A percentile compares a stretch with the other conserved stretches of the same genome.
phyloP scores from a whole-genome alignment of 208 protist species.

The Leishmania tarentolae region DNA sequence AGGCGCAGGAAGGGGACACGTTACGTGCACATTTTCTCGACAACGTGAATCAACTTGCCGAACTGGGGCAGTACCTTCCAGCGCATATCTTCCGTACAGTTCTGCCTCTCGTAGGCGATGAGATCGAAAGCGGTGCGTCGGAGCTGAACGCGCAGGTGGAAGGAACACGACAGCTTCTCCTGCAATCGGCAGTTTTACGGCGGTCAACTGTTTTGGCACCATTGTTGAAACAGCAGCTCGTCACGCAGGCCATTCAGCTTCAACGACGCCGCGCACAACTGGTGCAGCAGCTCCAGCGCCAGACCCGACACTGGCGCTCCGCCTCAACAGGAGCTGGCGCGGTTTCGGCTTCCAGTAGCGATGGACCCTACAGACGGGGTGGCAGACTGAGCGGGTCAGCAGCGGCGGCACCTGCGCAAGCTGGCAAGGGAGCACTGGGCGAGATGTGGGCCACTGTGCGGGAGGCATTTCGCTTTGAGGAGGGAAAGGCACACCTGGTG shows the following conservation, averaged over 20 bases:
- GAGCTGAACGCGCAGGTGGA: constrained; percentile 30
- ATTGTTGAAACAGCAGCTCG: constrained; percentile 30
- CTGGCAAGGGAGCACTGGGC: constrained; percentile 9
- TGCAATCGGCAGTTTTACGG: constrained; percentile 25
- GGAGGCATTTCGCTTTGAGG: constrained; percentile 26
- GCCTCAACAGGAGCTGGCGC: not conserved
- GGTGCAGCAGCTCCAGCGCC: constrained; percentile 40
- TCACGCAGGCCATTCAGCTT: constrained; percentile 30
- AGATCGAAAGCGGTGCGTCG: constrained; percentile 13
- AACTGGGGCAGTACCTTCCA: constrained; percentile 10
- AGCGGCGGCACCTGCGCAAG: not conserved
- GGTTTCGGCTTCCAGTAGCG: not conserved
- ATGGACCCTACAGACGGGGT: not conserved
- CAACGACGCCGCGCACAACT: constrained; percentile 41
- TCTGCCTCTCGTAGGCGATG: constrained; percentile 25
- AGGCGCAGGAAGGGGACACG: not conserved
- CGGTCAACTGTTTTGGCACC: constrained; percentile 25
- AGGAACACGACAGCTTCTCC: constrained; percentile 26
- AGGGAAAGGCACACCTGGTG: constrained; percentile 19
- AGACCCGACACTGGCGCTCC: constrained; percentile 16
- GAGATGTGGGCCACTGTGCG: constrained; percentile 20
- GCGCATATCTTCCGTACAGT: constrained; percentile 13
- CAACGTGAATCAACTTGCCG: constrained; percentile 17
- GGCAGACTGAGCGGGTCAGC: not conserved
- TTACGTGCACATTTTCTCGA: not conserved